Conservation (phyloP, 768 basidiomycete genomes). For the Saitozyma podzolica region DNA sequence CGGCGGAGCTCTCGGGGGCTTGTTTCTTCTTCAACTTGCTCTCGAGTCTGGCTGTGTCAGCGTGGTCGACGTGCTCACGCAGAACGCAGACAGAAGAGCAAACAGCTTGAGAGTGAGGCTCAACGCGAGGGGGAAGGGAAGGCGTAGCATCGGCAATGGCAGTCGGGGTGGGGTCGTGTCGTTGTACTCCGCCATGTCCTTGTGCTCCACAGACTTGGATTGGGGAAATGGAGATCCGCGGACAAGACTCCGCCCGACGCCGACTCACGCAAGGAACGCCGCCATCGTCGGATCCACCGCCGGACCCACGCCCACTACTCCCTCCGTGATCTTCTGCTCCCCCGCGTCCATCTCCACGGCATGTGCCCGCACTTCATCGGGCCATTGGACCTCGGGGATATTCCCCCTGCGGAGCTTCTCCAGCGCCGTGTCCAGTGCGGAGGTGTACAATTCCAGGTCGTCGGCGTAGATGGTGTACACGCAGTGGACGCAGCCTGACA, state of each 20-base stretch:
- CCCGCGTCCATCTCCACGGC: constrained; percentile 8
- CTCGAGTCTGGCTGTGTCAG: constrained; percentile 28
- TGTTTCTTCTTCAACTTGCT: constrained; percentile 41
- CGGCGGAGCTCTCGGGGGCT: too few species aligned
- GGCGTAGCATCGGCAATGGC: too few species aligned
- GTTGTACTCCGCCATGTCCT: background rate
- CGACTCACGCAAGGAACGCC: constrained; percentile 65
- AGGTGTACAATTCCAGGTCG: constrained; percentile 64
- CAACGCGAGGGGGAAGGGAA: too few species aligned
- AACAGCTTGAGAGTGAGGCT: too few species aligned
- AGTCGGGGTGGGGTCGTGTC: too few species aligned
- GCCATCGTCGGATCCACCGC: constrained; percentile 56
- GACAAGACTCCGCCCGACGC: constrained; percentile 1
- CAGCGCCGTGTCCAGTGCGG: constrained; percentile 60
- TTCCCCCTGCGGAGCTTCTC: constrained; percentile 57
- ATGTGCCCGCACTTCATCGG: constrained; percentile 55
- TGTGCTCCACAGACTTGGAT: background rate
- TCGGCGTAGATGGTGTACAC: constrained; percentile 87
- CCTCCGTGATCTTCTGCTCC: constrained; percentile 16
- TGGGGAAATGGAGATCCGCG: background rate
- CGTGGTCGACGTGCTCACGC: too few species aligned
- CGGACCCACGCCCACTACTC: constrained; percentile 30
- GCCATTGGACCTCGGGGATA: constrained; percentile 69
- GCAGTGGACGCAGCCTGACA: constrained; percentile 91
- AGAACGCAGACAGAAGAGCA: too few species aligned